Base-by-base conservation (phyloP, 177 flowering plant species). In the Vitis hybrid region DNA sequence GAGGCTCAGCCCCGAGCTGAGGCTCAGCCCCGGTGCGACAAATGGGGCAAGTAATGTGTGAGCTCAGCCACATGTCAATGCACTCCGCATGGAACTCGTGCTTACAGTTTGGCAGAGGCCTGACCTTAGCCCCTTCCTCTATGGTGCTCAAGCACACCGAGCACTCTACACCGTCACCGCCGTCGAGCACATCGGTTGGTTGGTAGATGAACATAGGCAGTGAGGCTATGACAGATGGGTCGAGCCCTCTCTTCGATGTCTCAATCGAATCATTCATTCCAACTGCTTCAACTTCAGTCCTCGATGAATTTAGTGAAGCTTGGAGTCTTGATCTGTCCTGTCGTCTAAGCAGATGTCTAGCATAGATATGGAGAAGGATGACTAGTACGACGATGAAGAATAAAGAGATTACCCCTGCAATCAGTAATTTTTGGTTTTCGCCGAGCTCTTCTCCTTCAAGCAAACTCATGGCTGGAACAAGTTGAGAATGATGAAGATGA, bases 11-110 rank as follows among this genome's bases (percentile, higher is more conserved):
- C 70, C 1, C 45, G 22, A 81, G 78, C 74, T 72, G 74, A 5
- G 71, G 78, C 74, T 72, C 76, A 1, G 71, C 80, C 70, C 1
- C 45, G 22, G 75, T 26, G 2, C 82, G 78, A 60, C 85, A 82
- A 19, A 77, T 12, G 2, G 82, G 82, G 61, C 84, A 81, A 3
- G 78, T 76, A 0, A 73, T 29, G 48, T 77, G 74, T 6, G 78
- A 74, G 21, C 50, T 60, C 8, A 79, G 66, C 85, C 85, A 82
- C 71, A 49, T 68, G 49, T 75, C 80, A 4, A 82, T 56, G n/a
- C 85, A 82, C 71, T 77, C 81, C 1, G 10, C 77, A 58, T 82
- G 82, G 58, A 82, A 82, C 61, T 58, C 51, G 65, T 82, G 85
- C 67, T 68, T 65, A 56, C 85, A 82, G 13, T 72, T 77, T 0